Base-by-base conservation (phyloP, 2,329 filamentous ascomycete genomes). In the Daldinia sp. region DNA sequence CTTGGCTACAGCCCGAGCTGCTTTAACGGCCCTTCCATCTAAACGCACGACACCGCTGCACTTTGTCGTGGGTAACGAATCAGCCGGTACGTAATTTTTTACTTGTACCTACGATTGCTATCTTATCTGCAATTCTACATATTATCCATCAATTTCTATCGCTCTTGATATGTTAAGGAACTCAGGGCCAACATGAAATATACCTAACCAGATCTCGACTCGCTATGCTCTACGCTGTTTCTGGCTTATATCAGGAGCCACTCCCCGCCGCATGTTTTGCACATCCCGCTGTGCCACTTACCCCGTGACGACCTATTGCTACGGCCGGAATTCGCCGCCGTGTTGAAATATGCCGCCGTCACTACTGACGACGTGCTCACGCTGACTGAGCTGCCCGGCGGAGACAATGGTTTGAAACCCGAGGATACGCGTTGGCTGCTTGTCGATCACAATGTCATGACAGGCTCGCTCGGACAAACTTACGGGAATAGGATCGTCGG, bases 371-470 rank as follows among this genome's bases (percentile, higher is more conserved):
- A 94, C 69, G 82, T 96, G 0, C 84, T 94, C 63, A 94, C 87
- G 0, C 79, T 90, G 2, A 84, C 86, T 68, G 88, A 91, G 70
- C 77, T 90, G 0, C 83, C 84, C 4, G 74, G 74, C 5, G 74
- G 74, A 61, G 50, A 46, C 51, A 71, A 74, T 3, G 79, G 76
- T 44, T 76, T 91, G 10, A 74, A 78, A 0, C 83, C 88, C 0
- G 82, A 86, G 28, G 85, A 88, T 53, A 90, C 91, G 1, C 83
- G 82, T 56, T 94, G 91, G 91, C 80, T 93, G 18, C 82, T 96
- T 0, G 92, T 96, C 3, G 93, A 96, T 80, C 93, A 96, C 82
- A 96, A 96, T 76, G 85, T 83, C 0, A 82, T 93, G 54, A 90
- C 90, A 5, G 91, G 92, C 0, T 74, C 80, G 13, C 81, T 95